phyloP scores from a whole-genome alignment of 2,329 filamentous ascomycete genomes.

The Bisporella sp. region DNA sequence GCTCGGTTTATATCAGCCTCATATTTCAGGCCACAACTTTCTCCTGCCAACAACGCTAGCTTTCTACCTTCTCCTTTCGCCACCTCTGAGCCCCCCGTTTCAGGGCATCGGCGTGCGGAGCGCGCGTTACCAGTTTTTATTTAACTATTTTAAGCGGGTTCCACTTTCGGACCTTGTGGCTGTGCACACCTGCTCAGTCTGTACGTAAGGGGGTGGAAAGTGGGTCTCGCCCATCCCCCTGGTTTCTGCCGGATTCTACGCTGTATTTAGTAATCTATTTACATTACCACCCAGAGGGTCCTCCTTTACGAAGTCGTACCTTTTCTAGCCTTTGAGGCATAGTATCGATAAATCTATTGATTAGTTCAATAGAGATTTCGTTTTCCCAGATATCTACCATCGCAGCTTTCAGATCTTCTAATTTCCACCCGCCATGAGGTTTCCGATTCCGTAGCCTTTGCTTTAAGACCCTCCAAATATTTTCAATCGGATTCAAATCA shows the following conservation, averaged over 20 bases:
- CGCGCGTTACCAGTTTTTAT: too few relatives aligned
- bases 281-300: background rate
- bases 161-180: too few relatives aligned
- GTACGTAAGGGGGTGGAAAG: too few relatives aligned
- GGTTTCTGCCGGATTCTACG: background rate
- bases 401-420: slow-evolving; percentile 8
- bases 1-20: too few relatives aligned
- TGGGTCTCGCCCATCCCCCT: background rate
- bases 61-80: too few relatives aligned
- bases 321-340: background rate
- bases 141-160: too few relatives aligned
- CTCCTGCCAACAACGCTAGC: too few relatives aligned
- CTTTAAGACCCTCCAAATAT: slow-evolving; percentile 2
- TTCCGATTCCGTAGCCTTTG: slow-evolving; percentile 8
- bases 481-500: background rate
- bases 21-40: too few relatives aligned
- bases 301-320: background rate
- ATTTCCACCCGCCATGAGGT: slow-evolving; percentile 1
- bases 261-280: too few relatives aligned
- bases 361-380: slow-evolving; percentile 8
- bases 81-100: too few relatives aligned
- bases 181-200: too few relatives aligned
- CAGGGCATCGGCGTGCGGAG: too few relatives aligned
- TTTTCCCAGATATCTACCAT: slow-evolving; percentile 13
- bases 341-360: slow-evolving; percentile 11